A percentile compares a stretch with the other conserved stretches of the same genome.
phyloP scores from a whole-genome alignment of 2,329 filamentous ascomycete genomes.

The Myriosclerotinia scirpicola region DNA sequence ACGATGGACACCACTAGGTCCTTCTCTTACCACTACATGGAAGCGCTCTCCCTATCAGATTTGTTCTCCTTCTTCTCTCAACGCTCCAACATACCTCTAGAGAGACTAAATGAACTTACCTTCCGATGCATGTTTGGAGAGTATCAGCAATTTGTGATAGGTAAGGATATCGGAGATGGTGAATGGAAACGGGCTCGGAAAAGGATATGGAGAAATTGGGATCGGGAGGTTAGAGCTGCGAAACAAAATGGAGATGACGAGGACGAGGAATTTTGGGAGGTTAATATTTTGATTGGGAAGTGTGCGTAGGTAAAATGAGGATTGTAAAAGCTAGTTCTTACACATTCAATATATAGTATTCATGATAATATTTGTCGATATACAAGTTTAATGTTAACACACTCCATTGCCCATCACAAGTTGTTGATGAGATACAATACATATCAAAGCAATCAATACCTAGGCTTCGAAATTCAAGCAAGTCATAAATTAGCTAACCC shows the following conservation, averaged over 20 bases:
- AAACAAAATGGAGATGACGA: constrained; percentile 7
- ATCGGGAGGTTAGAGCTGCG: constrained; percentile 2
- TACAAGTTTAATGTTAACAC: not conserved
- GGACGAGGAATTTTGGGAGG: constrained; percentile 14
- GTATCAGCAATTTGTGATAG: constrained; percentile 18
- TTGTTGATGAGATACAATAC: too few relatives aligned
- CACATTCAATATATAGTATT: not conserved
- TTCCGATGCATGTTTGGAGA: constrained; percentile 24
- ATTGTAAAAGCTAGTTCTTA: not conserved
- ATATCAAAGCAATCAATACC: too few relatives aligned
- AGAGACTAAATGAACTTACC: constrained; percentile 6
- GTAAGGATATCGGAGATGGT: constrained; percentile 13
- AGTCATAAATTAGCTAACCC: too few relatives aligned
- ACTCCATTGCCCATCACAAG: not conserved
- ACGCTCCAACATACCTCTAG: constrained; percentile 1
- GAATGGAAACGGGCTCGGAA: constrained; percentile 19
- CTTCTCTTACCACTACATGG: constrained; percentile 10
- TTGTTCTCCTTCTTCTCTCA: constrained; percentile 19
- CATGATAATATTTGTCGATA: not conserved
- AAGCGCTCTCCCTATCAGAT: not conserved
- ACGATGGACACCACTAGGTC: constrained; percentile 4
- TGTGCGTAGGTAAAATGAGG: not conserved
- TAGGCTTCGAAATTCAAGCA: too few relatives aligned
- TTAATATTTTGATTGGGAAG: constrained; percentile 22
- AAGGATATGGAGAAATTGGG: constrained; percentile 22